Evolutionary conservation across 2,329 filamentous ascomycete species (phyloP), one percentile per base, ranked within the genome.

Genomic region (Camillea tinctor): DNA sequence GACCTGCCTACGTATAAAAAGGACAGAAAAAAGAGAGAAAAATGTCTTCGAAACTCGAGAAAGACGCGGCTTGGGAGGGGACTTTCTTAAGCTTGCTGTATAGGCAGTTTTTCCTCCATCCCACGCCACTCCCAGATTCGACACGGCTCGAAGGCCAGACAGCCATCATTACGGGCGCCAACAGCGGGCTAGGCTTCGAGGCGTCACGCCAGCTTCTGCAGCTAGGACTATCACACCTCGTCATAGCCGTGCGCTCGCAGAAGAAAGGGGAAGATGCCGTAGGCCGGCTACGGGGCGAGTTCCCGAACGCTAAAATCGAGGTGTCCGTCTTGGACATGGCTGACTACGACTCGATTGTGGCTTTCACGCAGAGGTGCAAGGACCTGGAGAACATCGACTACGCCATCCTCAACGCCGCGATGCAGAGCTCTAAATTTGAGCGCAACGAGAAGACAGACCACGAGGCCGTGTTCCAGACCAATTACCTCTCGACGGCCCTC

Each of bases 401-500:
- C 13, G 73, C 70, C 6, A 69, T 81, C 24, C 67, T 76, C 8
- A 81, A 70, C 56, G 67, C 69, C 4, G 68, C 76, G 0, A 15
- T 67, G 23, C 22, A 17, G 3, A 60, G 52, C 63, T 78, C 19
- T 68, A 40, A 36, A 15, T 50, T 26, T 44, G 48, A 52, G 6
- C 8, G 57, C 1, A 56, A 48, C 19, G 26, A 44, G 6, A 23
- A 69, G 0, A 78, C 75, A 0, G 17, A 11, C 3, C 68, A 74
- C 0, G 82, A 85, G 62, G 69, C 69, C n/a, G 76, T 71, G 1
- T 67, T 84, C 53, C 81, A 80, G 0, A 76, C 80, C 44, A 84
- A 85, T 60, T 80, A 82, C 13, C 73, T 85, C 60, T 78, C 74
- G 26, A 84, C 80, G 0, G 75, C 81, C 13, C 68, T 84, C 1